Base-by-base conservation (phyloP, 2,329 filamentous ascomycete genomes). In the Harringtonia lauricola region DNA sequence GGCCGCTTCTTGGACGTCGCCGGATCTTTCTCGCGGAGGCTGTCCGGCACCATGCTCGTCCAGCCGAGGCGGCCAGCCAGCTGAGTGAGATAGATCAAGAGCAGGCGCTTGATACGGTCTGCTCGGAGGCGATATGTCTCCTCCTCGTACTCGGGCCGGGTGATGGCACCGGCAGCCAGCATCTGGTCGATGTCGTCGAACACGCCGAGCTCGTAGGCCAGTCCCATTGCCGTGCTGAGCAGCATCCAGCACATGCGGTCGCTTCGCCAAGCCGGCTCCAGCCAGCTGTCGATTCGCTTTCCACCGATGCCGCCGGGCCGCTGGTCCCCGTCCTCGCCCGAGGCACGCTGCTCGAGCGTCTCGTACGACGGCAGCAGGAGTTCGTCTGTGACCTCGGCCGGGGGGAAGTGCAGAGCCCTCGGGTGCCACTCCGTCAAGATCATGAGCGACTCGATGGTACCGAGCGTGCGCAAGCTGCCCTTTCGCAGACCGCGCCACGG, bases 171-270 rank as follows among this genome's bases (percentile, higher is more conserved):
- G 41, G 76, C 67, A 46, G 72, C 72, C 44, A 81, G 62, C 53
- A 79, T 58, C 54, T 89, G 84, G 46, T 85, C 86, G 51, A 89
- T 86, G 46, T 89, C 80, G 52, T 96, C 92, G 54, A 96, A 98
- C 2, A 98, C 87, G 12, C 92, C 92, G 28, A 98, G 77, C 61
- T 98, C 92, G 52, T 94, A 94, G 0, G 86, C 87, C 31, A 96
- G 69, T 1, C 88, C 85, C 68, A 90, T 85, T 14, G 87, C 88
- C 31, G 88, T 94, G 56, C 87, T 94, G 26, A 96, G 72, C 14
- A 96, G 69, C 87, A 95, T 95, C 90, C 90, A 95, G 58, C 86
- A 94, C 86, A 95, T 94, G 43, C 88, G 83, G 56, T 95, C 90
- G 51, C 83, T 87, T 54, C 90, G 76, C 87, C 90, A 95, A 9